These are phyloP conservation scores for Aspergillus transmontanensis DNA, from an alignment of 2,329 filamentous ascomycete genomes.

Conservation along the genomic window DNA sequence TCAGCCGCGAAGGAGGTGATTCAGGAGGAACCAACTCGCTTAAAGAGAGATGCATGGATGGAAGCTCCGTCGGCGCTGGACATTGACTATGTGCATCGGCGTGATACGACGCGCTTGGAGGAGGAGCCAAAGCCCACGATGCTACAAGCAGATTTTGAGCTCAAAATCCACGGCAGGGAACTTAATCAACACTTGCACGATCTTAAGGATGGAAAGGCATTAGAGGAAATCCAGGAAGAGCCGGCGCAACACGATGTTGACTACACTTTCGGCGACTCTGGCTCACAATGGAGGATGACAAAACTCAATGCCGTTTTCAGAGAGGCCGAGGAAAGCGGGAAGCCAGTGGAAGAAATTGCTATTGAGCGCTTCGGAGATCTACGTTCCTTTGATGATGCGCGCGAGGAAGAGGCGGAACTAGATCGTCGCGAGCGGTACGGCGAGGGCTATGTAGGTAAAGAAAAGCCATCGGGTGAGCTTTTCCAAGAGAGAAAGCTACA, in stretches of 20 bases:
- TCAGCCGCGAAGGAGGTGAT: constrained; percentile 31
- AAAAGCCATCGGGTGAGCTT: constrained; percentile 84
- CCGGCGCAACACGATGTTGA: constrained; percentile 64
- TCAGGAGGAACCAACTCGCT: constrained; percentile 46
- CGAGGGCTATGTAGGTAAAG: constrained; percentile 77
- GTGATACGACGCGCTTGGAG: constrained; percentile 59
- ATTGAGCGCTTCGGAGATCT: constrained; percentile 79
- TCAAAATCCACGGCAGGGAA: constrained; percentile 77
- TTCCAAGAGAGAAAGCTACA: constrained; percentile 74
- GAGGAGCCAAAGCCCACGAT: constrained; percentile 43
- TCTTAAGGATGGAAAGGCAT: constrained; percentile 58
- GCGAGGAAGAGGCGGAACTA: constrained; percentile 90
- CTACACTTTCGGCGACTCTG: constrained; percentile 86
- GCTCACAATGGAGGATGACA: constrained; percentile 95
- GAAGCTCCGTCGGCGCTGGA: constrained; percentile 78
- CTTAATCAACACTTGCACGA: constrained; percentile 72
- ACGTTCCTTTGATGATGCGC: constrained; percentile 84
- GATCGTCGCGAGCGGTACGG: constrained; percentile 83
- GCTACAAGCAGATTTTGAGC: constrained; percentile 62
- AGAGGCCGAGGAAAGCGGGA: constrained; percentile 71
- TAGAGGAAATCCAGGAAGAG: constrained; percentile 57
- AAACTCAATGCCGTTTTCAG: constrained; percentile 86
- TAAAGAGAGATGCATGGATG: constrained; percentile 91
- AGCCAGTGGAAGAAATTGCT: constrained; percentile 79
- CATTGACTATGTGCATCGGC: constrained; percentile 72